Evolutionary conservation across 768 basidiomycete species (phyloP).

Genomic region (Hygrophorus russula): DNA sequence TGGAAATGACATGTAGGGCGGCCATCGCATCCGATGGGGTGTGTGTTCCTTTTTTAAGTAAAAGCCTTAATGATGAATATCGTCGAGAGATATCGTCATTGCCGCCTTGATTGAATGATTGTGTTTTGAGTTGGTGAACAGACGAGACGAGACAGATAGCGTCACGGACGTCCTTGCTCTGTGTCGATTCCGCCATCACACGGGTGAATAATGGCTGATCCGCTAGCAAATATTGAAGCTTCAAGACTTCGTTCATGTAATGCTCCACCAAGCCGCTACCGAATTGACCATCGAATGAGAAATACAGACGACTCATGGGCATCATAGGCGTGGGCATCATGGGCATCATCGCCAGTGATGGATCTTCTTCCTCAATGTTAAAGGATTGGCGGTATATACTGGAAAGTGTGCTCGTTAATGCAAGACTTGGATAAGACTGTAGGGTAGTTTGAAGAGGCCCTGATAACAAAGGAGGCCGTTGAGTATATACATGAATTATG

Average conservation of each 20-base stretch:
- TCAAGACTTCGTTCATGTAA: constrained; percentile 54
- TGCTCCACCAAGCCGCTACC: constrained; percentile 18
- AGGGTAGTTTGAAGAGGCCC: constrained; percentile 17
- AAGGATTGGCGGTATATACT: background rate
- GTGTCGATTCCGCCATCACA: constrained; percentile 42
- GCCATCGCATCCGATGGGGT: constrained; percentile 69
- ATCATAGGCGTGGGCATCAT: too few species aligned
- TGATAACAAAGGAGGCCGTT: constrained; percentile 43
- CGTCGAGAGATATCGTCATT: background rate
- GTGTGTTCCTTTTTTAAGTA: constrained; percentile 6
- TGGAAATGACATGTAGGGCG: constrained; percentile 64
- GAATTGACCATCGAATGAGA: background rate
- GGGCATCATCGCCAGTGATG: background rate
- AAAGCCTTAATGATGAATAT: background rate
- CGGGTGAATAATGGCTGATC: constrained; percentile 31
- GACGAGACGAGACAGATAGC: constrained; percentile 55
- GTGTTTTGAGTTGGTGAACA: constrained; percentile 28
- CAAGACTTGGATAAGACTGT: background rate
- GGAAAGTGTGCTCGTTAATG: background rate
- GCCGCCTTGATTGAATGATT: background rate
- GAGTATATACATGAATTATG: constrained; percentile 59
- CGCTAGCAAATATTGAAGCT: constrained; percentile 60
- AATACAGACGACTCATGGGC: background rate
- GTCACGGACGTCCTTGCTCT: constrained; percentile 32
- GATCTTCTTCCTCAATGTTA: background rate